Conservation (phyloP, 257 asterid species). For the Echium plantagineum region DNA sequence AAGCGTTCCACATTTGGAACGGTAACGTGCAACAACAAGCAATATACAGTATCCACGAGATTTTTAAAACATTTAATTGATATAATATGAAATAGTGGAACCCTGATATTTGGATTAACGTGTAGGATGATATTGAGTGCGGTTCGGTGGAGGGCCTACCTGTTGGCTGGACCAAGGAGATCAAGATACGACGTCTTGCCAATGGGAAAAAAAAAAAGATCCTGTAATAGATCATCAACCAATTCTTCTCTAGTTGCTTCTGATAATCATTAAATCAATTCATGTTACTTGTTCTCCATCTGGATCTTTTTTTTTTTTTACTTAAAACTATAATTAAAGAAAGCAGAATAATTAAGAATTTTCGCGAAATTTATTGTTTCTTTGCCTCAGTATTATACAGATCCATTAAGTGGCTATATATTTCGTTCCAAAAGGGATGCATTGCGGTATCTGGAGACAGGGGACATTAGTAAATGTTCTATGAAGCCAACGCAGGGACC, state of each 20-base stretch:
- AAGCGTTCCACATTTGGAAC: slow-evolving; percentile 7
- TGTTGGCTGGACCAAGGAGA: slow-evolving; percentile 63
- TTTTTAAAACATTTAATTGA: slow-evolving; percentile 1
- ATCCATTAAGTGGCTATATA: slow-evolving; percentile 47
- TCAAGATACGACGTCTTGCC: slow-evolving; percentile 28
- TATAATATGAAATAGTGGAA: neutral
- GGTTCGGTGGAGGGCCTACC: slow-evolving; percentile 40
- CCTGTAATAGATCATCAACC: slow-evolving; percentile 30
- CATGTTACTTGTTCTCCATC: neutral
- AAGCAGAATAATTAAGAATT: neutral
- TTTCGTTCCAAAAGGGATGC: slow-evolving; percentile 59
- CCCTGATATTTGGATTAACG: slow-evolving; percentile 4
- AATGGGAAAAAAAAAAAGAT: slow-evolving; percentile 27
- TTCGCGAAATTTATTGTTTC: neutral
- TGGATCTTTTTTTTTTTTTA: neutral
- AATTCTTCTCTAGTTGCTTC: neutral
- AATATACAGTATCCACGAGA: slow-evolving; percentile 7
- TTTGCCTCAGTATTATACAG: slow-evolving; percentile 14
- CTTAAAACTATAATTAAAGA: neutral
- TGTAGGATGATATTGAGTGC: slow-evolving; percentile 17
- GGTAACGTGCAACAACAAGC: slow-evolving; percentile 3
- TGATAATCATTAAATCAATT: neutral
- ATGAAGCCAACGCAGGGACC: slow-evolving; percentile 36
- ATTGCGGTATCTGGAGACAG: slow-evolving; percentile 42
- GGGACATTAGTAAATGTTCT: slow-evolving; percentile 36